Conservation (phyloP, 2,329 filamentous ascomycete genomes). For the Fusarium sp. region DNA sequence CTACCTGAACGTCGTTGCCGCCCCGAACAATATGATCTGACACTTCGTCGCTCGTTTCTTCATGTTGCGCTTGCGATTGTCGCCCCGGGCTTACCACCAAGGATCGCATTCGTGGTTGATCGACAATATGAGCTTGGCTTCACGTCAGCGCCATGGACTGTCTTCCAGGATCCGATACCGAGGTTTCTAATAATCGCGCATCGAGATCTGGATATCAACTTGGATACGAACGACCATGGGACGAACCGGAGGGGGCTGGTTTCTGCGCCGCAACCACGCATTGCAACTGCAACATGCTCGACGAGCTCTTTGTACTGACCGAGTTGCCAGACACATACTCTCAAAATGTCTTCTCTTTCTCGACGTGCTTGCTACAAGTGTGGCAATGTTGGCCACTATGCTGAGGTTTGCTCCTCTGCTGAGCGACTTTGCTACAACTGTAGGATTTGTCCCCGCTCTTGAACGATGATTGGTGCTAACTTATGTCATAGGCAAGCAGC, state of each 20-base stretch:
- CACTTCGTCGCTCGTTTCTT: neutral
- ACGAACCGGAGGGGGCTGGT: neutral
- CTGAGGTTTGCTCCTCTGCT: slow-evolving; percentile 95
- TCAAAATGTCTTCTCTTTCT: slow-evolving; percentile 81
- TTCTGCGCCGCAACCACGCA: slow-evolving; percentile 12
- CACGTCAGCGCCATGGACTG: neutral
- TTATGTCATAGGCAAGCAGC: slow-evolving; percentile 77
- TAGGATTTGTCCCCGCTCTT: slow-evolving; percentile 54
- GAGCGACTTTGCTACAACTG: slow-evolving; percentile 99
- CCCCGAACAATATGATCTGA: neutral
- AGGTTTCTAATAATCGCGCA: neutral
- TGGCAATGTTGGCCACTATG: slow-evolving; percentile 84
- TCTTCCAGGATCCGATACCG: neutral
- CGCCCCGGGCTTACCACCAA: neutral
- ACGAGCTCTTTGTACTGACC: slow-evolving; percentile 18
- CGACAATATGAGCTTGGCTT: neutral
- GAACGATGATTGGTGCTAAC: slow-evolving; percentile 14
- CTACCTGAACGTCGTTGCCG: neutral
- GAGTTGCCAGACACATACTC: slow-evolving; percentile 22
- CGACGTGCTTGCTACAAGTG: slow-evolving; percentile 87
- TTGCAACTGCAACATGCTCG: neutral
- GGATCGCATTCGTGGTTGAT: neutral
- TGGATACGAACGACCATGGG: neutral
- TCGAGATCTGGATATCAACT: neutral
- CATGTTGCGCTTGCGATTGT: neutral